Conservation (phyloP, 371 early-diverging fungal genomes). For the Mucor irregularis region DNA sequence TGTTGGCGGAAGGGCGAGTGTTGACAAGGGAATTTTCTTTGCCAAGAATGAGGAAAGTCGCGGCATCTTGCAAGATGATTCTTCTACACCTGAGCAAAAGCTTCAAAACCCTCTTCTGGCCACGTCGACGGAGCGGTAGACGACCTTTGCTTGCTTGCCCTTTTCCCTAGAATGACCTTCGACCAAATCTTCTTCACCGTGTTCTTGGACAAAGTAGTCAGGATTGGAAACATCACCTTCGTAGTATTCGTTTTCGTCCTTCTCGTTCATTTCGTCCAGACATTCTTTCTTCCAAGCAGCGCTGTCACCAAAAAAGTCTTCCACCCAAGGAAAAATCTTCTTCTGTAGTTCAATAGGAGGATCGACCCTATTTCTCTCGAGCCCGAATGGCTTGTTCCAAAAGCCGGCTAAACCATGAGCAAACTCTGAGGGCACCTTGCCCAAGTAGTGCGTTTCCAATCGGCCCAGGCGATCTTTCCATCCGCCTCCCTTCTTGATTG, state of each 20-base stretch:
- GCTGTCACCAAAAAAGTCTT: background rate
- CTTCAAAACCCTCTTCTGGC: slow-evolving; percentile 7
- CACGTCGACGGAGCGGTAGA: background rate
- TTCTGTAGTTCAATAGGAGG: background rate
- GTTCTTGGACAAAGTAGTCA: slow-evolving; percentile 1
- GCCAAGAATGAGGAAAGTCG: background rate
- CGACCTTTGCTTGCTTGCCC: background rate
- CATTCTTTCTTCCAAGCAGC: slow-evolving; percentile 1
- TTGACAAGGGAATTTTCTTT: slow-evolving; percentile 11
- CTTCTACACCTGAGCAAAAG: slow-evolving; percentile 6
- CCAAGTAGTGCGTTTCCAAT: slow-evolving; percentile 1
- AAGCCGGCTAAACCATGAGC: slow-evolving; percentile 5
- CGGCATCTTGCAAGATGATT: too few species aligned
- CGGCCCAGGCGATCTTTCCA: slow-evolving; percentile 5
- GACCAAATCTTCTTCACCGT: slow-evolving; percentile 2
- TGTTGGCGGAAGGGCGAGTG: background rate
- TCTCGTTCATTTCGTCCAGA: background rate
- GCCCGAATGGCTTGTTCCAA: background rate
- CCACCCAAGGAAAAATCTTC: background rate
- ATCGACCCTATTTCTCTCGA: background rate
- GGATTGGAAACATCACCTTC: too few species aligned
- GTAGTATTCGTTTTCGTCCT: background rate
- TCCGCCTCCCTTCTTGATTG: background rate
- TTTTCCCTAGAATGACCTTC: too few species aligned
- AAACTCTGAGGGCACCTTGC: background rate